phyloP scores from a whole-genome alignment of 352 stramenopile species.

The Achlya hypogyna region DNA sequence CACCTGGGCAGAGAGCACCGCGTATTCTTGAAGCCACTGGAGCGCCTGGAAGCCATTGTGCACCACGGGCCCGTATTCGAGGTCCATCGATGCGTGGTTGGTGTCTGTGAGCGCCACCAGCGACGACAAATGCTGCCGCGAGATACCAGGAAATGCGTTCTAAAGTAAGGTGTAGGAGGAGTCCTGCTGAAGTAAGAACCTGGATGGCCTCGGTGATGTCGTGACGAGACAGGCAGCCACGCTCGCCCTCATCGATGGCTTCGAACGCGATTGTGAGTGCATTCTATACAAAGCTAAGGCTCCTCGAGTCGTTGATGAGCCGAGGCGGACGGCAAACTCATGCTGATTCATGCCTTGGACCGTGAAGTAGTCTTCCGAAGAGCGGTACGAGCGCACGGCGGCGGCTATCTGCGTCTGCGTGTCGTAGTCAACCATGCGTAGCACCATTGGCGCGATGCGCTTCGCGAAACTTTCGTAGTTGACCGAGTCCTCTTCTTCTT shows the following conservation, averaged over 20 bases:
- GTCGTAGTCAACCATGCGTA: constrained; percentile 56
- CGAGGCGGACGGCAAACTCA: constrained; percentile 50
- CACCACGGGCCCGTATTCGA: constrained; percentile 58
- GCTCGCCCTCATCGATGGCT: constrained; percentile 49
- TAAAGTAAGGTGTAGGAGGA: constrained; percentile 24
- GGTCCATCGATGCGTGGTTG: constrained; percentile 30
- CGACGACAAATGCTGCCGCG: constrained; percentile 46
- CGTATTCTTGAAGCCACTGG: constrained; percentile 78
- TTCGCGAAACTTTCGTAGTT: constrained; percentile 63
- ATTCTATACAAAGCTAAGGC: constrained; percentile 7
- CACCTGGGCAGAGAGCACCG: constrained; percentile 19
- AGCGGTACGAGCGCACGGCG: constrained; percentile 56
- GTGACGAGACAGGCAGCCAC: constrained; percentile 40
- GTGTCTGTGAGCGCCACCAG: constrained; percentile 50
- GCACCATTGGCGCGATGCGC: constrained; percentile 57
- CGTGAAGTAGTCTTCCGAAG: constrained; percentile 67
- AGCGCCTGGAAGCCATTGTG: constrained; percentile 64
- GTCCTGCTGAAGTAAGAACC: not conserved
- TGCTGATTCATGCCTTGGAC: constrained; percentile 73
- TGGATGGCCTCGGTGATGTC: constrained; percentile 37
- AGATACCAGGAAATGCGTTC: constrained; percentile 59
- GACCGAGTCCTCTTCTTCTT: constrained; percentile 68
- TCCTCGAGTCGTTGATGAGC: too few species aligned
- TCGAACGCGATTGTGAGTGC: constrained; percentile 49
- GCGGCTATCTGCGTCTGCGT: constrained; percentile 46